Base-by-base conservation (phyloP, 352 stramenopile genomes). In the Aphanomyces invadans region DNA sequence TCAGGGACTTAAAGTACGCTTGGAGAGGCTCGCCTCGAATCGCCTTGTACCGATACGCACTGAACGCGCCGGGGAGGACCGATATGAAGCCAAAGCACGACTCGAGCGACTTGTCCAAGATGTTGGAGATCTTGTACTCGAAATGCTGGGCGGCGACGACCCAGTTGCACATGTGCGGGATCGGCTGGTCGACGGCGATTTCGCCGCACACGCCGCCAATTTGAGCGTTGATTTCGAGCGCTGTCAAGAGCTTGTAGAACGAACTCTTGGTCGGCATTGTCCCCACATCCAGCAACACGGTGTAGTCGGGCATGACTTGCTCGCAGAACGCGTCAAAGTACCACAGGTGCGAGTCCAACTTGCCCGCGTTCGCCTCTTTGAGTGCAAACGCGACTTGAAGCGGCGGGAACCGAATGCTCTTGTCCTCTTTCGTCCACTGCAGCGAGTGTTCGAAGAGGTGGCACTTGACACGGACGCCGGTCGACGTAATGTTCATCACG, bases 121-220 rank as follows among this genome's bases (percentile, higher is more conserved):
- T 85, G 71, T 93, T 92, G 48, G 81, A 90, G 49, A 93, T 92
- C 66, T 93, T 93, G 81, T 95, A 95, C 77, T 95, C 86, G 51
- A 95, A 95, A 57, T 93, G 76, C 61, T 95, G 86, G 9, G 86
- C 86, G 21, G 81, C 89, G 17, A 95, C 73, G 69, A 95, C 83
- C 83, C 83, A 95, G 53, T 95, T 95, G 71, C 79, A 89, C 70
- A 95, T 66, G 67, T 92, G 87, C 39, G 79, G 76, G 55, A 89
- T 87, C 21, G 86, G 83, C n/a, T 91, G 76, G 15, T 95, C 86
- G 26, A 95, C 86, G 0, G 83, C 78, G 25, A 95, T 73, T 49
- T 95, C 83, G 0, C 86, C 86, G 57, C 86, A 95, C 1, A 83
- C 83, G 29, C 86, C 86, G 54, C 84, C 86, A 38, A 95, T 87